A percentile compares a stretch with the other conserved stretches of the same genome.
Conservation (phyloP, 768 basidiomycete genomes). For the Podaxis sp. region DNA sequence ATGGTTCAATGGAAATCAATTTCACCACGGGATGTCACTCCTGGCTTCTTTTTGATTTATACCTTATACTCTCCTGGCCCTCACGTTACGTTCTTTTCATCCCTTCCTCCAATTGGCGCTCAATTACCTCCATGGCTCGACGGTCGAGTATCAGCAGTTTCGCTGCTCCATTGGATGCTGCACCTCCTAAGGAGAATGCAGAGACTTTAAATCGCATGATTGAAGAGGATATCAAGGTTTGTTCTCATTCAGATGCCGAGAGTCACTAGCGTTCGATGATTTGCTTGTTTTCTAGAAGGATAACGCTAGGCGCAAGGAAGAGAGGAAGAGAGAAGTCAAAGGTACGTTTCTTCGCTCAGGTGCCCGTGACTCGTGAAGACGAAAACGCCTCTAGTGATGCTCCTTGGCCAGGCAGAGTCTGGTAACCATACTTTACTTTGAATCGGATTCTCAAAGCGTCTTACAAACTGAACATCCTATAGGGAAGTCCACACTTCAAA, state of each 20-base stretch:
- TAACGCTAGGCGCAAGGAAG: conserved; percentile 22
- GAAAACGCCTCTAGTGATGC: conserved; percentile 47
- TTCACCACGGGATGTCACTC: conserved; percentile 4
- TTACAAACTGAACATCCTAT: background rate
- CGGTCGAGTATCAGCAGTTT: conserved; percentile 10
- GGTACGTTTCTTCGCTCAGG: conserved; percentile 28
- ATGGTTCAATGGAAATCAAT: conserved; percentile 1
- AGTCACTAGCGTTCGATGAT: background rate
- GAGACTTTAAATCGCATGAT: conserved; percentile 12
- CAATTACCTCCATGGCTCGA: background rate
- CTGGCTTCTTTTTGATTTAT: conserved; percentile 5
- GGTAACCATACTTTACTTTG: conserved; percentile 26
- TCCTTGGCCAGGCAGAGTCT: conserved; percentile 78
- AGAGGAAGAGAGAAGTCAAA: conserved; percentile 43
- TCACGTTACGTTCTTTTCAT: background rate
- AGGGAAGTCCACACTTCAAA: conserved; percentile 83
- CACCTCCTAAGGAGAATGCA: conserved; percentile 11
- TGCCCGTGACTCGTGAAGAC: background rate
- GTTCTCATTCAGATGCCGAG: background rate
- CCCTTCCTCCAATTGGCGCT: background rate
- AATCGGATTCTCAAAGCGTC: background rate
- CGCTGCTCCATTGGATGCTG: background rate
- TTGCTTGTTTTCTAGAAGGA: conserved; percentile 14
- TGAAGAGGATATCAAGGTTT: conserved; percentile 19
- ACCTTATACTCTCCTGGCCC: background rate